Evolutionary conservation across 148 eudicot genomes (phyloP), one percentile per base, ranked within the genome.

Genomic region (Gaultheria prostrata): DNA sequence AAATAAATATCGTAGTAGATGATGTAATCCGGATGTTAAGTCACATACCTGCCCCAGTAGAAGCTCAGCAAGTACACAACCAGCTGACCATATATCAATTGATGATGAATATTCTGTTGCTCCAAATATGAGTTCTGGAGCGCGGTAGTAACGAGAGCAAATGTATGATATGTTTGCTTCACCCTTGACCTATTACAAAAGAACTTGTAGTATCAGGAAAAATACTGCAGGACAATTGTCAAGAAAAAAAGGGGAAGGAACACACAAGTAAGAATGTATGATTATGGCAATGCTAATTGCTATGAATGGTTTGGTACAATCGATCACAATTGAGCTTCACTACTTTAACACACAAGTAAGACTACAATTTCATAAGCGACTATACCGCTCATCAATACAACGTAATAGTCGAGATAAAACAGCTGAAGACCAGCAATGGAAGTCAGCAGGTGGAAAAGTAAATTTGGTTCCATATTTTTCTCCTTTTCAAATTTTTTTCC

Each of bases 91-190:
- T 50, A 89, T 79, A 76, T 90, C 92, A 83, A 90, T 90, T 63
- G 92, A 89, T 57, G 85, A 87, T 12, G 92, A 87, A 86, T 90
- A 90, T 75, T 90, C 92, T 53, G 91, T 89, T 69, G 91, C 90
- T 24, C 91, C 91, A 86, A 89, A 89, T 26, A 89, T 89, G 53
- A 89, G 92, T 85, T 90, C 90, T 54, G 89, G 92, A 30, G 92
- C 92, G 49, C 92, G 87, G 53, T 90, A 90, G 78, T 90, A 90
- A 59, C 92, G 86, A 78, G 92, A 90, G 74, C 92, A 90, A 50
- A 90, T 88, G 69, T 90, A 90, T 32, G 90, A 90, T 61, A 89
- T 89, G 76, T 90, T 90, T 77, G 92, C 91, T 76, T 90, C 92
- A n/a, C 92, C 91, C 82, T 90, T 90, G 45, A 89, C 89, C 92